Percentiles rank a stretch among this genome's conserved stretches.
Evolutionary conservation across 23 red algal genomes (phyloP).

Genomic region (Cyanidioschyzon merolae): DNA sequence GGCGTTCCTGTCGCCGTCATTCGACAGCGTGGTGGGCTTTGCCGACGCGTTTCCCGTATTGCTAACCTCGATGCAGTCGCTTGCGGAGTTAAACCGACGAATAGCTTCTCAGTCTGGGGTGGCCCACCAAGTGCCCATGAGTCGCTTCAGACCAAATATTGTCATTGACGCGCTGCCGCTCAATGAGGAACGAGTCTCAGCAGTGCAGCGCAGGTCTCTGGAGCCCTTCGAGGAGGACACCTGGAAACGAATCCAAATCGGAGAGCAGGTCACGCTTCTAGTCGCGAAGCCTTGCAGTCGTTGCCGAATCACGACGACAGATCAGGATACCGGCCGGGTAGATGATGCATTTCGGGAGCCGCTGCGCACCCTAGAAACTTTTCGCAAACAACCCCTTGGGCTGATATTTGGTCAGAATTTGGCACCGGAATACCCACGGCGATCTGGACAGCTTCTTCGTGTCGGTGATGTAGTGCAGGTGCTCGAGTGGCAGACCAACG

Average conservation of each 20-base stretch:
- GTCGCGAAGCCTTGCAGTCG: not conserved
- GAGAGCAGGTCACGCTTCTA: not conserved
- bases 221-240: slow-evolving; percentile 16
- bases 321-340: not conserved
- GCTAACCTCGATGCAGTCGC: slow-evolving; percentile 12
- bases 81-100: slow-evolving; percentile 9
- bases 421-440: not conserved
- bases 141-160: not conserved
- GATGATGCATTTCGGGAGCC: not conserved
- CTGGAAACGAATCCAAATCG: not conserved
- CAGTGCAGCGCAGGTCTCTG: not conserved
- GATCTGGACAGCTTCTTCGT: not conserved
- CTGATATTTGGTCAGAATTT: slow-evolving; percentile 7
- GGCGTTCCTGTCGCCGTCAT: not conserved
- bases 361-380: not conserved
- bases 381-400: not conserved
- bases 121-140: not conserved
- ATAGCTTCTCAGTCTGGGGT: not conserved
- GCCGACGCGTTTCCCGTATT: not conserved
- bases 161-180: not conserved
- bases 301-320: slow-evolving; percentile 1
- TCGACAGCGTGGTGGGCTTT: slow-evolving; percentile 10
- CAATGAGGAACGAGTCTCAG: not conserved
- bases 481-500: not conserved
- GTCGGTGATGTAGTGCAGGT: slow-evolving; percentile 8